phyloP scores from a whole-genome alignment of 352 stramenopile genomes.

The Phytophthora fragariae region DNA sequence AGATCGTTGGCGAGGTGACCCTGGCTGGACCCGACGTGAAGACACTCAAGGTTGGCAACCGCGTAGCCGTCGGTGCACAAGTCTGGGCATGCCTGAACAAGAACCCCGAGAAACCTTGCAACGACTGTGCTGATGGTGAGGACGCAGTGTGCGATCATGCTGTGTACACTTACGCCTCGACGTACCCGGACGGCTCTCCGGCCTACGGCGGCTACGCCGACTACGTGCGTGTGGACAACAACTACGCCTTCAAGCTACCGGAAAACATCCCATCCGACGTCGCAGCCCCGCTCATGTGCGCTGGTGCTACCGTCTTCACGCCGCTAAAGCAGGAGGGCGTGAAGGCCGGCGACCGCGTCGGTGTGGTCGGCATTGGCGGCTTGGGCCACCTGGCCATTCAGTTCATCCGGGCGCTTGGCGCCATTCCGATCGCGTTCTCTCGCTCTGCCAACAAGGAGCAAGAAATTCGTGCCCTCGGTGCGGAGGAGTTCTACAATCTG shows the following conservation, averaged over 20 bases:
- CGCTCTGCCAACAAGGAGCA: constrained; percentile 22
- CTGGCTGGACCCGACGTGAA: background rate
- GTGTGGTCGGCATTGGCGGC: constrained; percentile 8
- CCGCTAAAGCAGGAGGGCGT: constrained; percentile 8
- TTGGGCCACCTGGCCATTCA: constrained; percentile 16
- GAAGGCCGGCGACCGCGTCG: constrained; percentile 14
- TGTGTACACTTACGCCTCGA: background rate
- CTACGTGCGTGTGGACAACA: constrained; percentile 6
- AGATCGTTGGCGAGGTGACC: constrained; percentile 13
- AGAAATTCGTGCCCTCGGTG: constrained; percentile 12
- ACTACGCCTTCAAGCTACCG: constrained; percentile 9
- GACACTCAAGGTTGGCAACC: background rate
- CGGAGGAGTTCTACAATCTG: constrained; percentile 21
- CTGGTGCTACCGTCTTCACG: constrained; percentile 1
- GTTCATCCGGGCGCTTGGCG: constrained; percentile 19
- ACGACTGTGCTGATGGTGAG: background rate
- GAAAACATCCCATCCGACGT: constrained; percentile 11
- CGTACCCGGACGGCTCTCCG: background rate
- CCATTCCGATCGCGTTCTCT: constrained; percentile 10
- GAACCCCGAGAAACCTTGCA: background rate
- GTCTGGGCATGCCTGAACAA: constrained; percentile 9
- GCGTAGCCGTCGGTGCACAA: background rate
- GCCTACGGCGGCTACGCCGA: constrained; percentile 7
- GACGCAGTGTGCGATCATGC: background rate
- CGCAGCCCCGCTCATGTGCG: constrained; percentile 10